Conservation (phyloP, 2,329 filamentous ascomycete species). For the Trichoderma simmonsii region DNA sequence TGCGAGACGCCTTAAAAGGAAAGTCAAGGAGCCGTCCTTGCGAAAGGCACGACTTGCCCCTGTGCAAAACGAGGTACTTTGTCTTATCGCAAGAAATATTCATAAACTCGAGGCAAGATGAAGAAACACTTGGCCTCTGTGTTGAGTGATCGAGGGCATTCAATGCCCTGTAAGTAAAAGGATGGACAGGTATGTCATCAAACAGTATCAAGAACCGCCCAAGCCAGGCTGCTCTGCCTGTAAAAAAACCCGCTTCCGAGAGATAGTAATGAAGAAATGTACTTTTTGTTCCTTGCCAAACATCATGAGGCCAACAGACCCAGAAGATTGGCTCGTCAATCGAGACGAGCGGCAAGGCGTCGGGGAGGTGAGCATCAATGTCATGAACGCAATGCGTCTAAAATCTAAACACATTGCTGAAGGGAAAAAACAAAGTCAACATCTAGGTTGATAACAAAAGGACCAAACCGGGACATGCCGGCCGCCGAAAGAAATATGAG, state of each 20-base stretch:
- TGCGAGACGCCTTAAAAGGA: conserved; percentile 11
- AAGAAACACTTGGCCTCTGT: neutral
- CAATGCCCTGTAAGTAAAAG: neutral
- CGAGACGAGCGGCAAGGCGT: neutral
- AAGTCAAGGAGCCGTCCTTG: conserved; percentile 14
- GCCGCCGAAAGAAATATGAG: neutral
- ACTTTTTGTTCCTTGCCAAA: neutral
- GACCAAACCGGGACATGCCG: neutral
- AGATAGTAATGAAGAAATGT: neutral
- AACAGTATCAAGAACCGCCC: neutral
- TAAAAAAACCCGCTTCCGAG: neutral
- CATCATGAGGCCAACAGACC: neutral
- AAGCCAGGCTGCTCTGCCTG: neutral
- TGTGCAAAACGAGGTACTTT: conserved; percentile 4
- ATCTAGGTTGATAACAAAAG: conserved; percentile 6
- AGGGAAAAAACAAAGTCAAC: neutral
- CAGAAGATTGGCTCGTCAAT: neutral
- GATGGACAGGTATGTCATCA: neutral
- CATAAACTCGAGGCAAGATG: neutral
- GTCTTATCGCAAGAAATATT: neutral
- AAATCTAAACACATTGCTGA: neutral
- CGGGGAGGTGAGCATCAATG: neutral
- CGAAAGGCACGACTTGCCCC: conserved; percentile 2
- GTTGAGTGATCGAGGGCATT: neutral
- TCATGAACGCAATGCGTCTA: conserved; percentile 5